Evolutionary conservation across 345 rosid species (phyloP), one percentile per base, ranked within the genome.

Genomic region (Eucalyptus shirleyi): DNA sequence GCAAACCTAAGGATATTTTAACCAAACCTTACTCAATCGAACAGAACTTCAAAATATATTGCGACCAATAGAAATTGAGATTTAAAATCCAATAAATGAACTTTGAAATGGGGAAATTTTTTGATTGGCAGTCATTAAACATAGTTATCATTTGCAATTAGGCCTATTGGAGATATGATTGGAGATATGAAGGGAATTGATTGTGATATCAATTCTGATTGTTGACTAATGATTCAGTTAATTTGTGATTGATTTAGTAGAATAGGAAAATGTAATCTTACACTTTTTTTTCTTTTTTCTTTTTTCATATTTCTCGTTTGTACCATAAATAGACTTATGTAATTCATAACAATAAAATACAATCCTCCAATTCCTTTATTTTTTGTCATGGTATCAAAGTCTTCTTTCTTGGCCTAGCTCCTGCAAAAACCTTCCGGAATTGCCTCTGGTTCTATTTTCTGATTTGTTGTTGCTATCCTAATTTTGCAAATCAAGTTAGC

Each of bases 391-490:
- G 67, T 26, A 26, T 26, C 15, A 26, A 2, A 59, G 65, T 28
- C 7, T 6, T 59, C 67, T 60, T 60, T 28, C n/a, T 2, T 26
- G 15, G 16, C 4, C 67, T 60, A 26, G 3, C 67, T 60, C 12
- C 0, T 0, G 32, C 67, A 60, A 60, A 59, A 1, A 6, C n/a
- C 67, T 60, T 60, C 4, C 1, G 1, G 67, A 60, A 60, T 26
- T 60, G 67, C 67, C 67, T 59, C 0, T 5, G n/a, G 30, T 59
- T 28, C 30, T 1, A 6, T 59, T 26, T 59, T 59, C 7, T 26
- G 14, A 59, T 24, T 26, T 26, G n/a, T 5, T 59, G 15, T 59
- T 59, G 65, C 65, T 24, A 59, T 12, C 12, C 65, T 59, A 59
- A 26, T 24, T 26, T 26, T 24, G 14, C 65, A 59, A 59, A 59